A percentile compares a stretch with the other conserved stretches of the same genome.
These are phyloP conservation scores for Pseudoturritis turrita DNA, from an alignment of 345 rosid genomes.

Conservation along the genomic window DNA sequence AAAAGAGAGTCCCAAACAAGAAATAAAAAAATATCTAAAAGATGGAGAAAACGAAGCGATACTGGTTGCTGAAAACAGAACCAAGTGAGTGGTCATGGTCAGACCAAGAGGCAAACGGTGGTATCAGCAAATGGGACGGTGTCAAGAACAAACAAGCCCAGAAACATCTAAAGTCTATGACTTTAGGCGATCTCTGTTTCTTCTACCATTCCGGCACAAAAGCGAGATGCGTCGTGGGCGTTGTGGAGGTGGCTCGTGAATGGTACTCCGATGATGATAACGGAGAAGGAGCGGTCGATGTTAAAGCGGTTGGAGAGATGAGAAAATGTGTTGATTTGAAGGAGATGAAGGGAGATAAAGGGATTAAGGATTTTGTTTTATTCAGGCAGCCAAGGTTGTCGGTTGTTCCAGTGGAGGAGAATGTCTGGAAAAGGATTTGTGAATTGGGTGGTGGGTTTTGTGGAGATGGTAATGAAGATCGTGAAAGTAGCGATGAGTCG, in stretches of 20 bases:
- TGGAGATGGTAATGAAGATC: conserved; percentile 56
- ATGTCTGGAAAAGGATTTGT: conserved; percentile 60
- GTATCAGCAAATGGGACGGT: conserved; percentile 81
- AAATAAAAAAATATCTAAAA: neutral
- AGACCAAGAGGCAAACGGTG: conserved; percentile 71
- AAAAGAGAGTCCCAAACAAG: neutral
- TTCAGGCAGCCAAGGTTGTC: conserved; percentile 87
- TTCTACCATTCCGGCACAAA: conserved; percentile 88
- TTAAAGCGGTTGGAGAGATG: conserved; percentile 76
- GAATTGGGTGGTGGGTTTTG: conserved; percentile 79
- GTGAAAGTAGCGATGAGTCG: conserved; percentile 8
- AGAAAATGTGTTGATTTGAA: conserved; percentile 62
- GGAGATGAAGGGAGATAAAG: conserved; percentile 66
- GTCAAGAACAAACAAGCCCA: conserved; percentile 93
- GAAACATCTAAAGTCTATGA: conserved; percentile 77
- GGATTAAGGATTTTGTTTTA: conserved; percentile 57
- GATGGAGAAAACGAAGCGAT: conserved; percentile 40
- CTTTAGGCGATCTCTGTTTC: conserved; percentile 68
- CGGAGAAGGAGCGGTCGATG: conserved; percentile 64
- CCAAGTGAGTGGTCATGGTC: conserved; percentile 98
- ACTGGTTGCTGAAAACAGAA: conserved; percentile 91
- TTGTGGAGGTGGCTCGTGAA: conserved; percentile 59
- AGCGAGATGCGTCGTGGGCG: conserved; percentile 75
- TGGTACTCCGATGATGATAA: conserved; percentile 45
- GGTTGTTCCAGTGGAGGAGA: conserved; percentile 65